Conservation (phyloP, 139 green algal genomes). For the Deuterostichococcus epilithicus region DNA sequence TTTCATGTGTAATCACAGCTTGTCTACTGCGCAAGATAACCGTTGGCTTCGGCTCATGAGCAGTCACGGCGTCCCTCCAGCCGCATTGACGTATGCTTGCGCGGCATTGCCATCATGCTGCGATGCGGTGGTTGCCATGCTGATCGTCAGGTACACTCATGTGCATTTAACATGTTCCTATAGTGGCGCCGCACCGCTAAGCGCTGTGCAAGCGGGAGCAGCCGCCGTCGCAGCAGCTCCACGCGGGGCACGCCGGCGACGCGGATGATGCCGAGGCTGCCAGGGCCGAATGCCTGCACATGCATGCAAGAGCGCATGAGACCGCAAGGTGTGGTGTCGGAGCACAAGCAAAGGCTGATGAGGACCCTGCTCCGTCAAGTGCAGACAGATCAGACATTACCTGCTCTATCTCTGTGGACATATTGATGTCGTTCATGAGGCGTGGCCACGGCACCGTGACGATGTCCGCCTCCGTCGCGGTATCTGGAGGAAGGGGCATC, state of each 20-base stretch:
- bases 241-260: slow-evolving; percentile 46
- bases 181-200: slow-evolving; percentile 40
- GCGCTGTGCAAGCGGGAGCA: slow-evolving; percentile 48
- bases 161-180: no score
- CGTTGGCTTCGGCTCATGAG: no score
- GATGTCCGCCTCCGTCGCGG: not conserved
- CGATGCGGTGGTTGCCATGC: not conserved
- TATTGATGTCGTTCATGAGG: not conserved
- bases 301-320: no score
- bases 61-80: no score
- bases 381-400: not conserved
- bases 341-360: no score
- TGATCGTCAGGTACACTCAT: not conserved
- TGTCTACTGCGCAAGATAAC: no score
- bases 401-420: not conserved
- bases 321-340: no score
- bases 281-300: slow-evolving; percentile 46
- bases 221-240: slow-evolving; percentile 14
- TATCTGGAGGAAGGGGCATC: not conserved
- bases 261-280: slow-evolving; percentile 55
- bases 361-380: no score
- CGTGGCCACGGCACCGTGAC: not conserved
- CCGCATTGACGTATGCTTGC: no score
- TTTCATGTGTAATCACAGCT: no score
- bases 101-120: no score